Evolutionary conservation across 805 yeast species (phyloP).

Genomic region (Zygosaccharomyces kombuchaensis): DNA sequence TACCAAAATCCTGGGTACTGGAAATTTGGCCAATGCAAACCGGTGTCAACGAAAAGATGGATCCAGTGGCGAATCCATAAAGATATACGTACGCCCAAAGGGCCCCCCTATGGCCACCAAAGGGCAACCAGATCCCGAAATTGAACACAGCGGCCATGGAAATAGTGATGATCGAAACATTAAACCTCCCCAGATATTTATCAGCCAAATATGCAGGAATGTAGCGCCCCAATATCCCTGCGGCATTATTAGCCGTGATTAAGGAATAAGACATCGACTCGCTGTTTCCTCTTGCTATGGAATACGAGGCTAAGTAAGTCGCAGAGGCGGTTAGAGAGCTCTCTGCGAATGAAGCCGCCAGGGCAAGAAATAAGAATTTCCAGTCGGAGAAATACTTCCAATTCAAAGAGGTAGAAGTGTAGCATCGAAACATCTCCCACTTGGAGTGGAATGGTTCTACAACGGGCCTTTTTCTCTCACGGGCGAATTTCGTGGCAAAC

Average conservation of each 20-base stretch:
- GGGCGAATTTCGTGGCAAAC: conserved; percentile 37
- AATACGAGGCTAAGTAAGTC: conserved; percentile 52
- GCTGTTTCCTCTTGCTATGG: conserved; percentile 44
- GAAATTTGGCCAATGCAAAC: conserved; percentile 58
- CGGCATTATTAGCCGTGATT: conserved; percentile 44
- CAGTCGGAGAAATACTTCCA: conserved; percentile 40
- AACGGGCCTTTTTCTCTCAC: conserved; percentile 37
- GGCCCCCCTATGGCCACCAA: conserved; percentile 35
- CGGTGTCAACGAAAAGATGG: conserved; percentile 54
- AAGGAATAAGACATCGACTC: conserved; percentile 44
- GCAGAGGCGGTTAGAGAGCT: conserved; percentile 44
- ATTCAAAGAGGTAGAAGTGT: conserved; percentile 28
- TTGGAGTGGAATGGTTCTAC: conserved; percentile 38
- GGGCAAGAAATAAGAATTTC: conserved; percentile 41
- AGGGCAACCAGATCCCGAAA: conserved; percentile 42
- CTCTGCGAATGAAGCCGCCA: conserved; percentile 46
- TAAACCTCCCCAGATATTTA: conserved; percentile 46
- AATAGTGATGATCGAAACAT: conserved; percentile 43
- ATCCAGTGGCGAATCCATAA: conserved; percentile 54
- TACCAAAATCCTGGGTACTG: conserved; percentile 51
- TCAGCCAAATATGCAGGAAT: conserved; percentile 46
- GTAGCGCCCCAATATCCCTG: conserved; percentile 45
- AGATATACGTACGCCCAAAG: conserved; percentile 44
- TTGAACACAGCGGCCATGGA: conserved; percentile 35
- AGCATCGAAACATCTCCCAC: conserved; percentile 30